Percentiles rank a stretch among this genome's conserved stretches.
Conservation (phyloP, 495 filamentous ascomycete species). For the Cenococcum geophilum region DNA sequence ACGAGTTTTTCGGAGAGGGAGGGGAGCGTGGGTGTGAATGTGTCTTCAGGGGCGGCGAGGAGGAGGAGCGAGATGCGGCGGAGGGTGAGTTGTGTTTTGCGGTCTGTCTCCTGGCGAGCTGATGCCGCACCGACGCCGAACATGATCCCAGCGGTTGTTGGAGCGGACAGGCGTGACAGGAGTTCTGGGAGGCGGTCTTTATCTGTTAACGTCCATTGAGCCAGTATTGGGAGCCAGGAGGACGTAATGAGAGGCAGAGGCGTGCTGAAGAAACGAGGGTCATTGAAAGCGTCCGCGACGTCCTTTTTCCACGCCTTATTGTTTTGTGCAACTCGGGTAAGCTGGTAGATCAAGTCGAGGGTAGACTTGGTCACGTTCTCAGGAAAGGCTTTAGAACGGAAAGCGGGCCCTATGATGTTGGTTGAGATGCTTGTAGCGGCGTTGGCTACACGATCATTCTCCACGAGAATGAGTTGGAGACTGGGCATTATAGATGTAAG, state of each 20-base stretch:
- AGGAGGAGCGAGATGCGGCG: slow-evolving; percentile 73
- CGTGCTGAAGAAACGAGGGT: slow-evolving; percentile 75
- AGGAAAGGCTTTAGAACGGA: slow-evolving; percentile 82
- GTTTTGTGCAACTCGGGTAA: slow-evolving; percentile 67
- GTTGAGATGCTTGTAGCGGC: slow-evolving; percentile 75
- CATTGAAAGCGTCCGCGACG: slow-evolving; percentile 83
- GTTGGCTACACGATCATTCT: slow-evolving; percentile 72
- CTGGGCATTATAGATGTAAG: slow-evolving; percentile 72
- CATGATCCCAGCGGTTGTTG: slow-evolving; percentile 92
- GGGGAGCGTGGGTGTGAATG: slow-evolving; percentile 69
- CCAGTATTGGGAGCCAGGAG: slow-evolving; percentile 76
- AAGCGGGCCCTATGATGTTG: slow-evolving; percentile 72
- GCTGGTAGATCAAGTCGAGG: slow-evolving; percentile 67
- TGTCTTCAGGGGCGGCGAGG: slow-evolving; percentile 65
- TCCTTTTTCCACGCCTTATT: slow-evolving; percentile 94
- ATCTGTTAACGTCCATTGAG: slow-evolving; percentile 74
- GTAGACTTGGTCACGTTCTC: slow-evolving; percentile 70
- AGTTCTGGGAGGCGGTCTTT: slow-evolving; percentile 84
- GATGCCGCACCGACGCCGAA: slow-evolving; percentile 95
- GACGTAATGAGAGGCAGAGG: slow-evolving; percentile 55
- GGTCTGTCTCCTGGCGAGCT: slow-evolving; percentile 88
- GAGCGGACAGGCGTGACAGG: slow-evolving; percentile 68
- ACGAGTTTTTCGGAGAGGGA: slow-evolving; percentile 74
- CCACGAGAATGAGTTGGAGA: slow-evolving; percentile 77
- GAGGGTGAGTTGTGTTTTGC: slow-evolving; percentile 85